Percentiles rank a stretch among this genome's conserved stretches.
These are phyloP conservation scores for Hemerocallis citrina DNA, from an alignment of 106 monocot genomes.

Conservation along the genomic window DNA sequence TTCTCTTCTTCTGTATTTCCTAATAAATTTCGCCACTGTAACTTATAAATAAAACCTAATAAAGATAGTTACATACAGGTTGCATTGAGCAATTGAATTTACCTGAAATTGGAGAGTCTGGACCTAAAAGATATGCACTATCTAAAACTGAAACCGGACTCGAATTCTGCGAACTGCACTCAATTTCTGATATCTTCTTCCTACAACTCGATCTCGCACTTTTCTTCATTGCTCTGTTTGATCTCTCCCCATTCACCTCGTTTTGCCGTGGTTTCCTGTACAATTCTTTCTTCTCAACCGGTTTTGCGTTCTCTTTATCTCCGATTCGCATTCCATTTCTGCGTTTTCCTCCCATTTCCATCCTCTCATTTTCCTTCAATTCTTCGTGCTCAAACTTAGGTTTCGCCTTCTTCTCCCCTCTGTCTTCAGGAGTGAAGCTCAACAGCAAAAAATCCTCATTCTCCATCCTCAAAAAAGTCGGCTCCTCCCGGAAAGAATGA, in stretches of 20 bases:
- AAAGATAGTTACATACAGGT: too few relatives aligned
- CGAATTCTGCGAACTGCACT: conserved; percentile 5
- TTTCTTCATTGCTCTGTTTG: not conserved
- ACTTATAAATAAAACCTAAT: too few relatives aligned
- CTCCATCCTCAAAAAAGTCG: conserved; percentile 13
- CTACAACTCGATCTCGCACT: not conserved
- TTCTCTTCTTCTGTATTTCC: conserved; percentile 1
- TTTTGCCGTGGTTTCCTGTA: not conserved
- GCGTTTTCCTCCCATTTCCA: too few relatives aligned
- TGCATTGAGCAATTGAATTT: not conserved
- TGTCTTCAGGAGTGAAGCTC: not conserved
- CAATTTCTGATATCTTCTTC: not conserved
- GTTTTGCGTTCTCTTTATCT: not conserved
- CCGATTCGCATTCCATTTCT: not conserved
- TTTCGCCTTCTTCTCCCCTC: not conserved
- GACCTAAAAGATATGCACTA: not conserved
- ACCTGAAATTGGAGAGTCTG: conserved; percentile 8
- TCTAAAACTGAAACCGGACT: conserved; percentile 14
- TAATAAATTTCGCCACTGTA: too few relatives aligned
- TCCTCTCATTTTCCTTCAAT: not conserved
- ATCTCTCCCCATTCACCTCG: not conserved
- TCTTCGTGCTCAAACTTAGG: not conserved
- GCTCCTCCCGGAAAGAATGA: conserved; percentile 11
- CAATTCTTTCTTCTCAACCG: not conserved
- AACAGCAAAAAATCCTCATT: conserved; percentile 6